Base-by-base conservation (phyloP, 192 early-diverging fungal genomes). In the Backusella mclennaniae region DNA sequence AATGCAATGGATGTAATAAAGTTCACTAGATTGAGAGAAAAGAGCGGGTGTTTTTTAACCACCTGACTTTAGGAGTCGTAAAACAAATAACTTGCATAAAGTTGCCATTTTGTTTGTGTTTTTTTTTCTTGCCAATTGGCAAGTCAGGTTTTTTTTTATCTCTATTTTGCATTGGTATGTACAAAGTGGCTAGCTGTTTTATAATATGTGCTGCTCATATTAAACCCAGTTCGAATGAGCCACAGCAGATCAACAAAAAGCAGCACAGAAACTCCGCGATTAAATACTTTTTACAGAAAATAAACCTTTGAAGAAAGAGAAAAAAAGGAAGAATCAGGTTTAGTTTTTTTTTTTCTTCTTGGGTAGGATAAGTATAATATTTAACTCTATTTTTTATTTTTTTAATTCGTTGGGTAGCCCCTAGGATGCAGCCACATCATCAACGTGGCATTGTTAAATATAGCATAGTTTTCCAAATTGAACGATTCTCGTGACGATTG, bases 401-500 rank as follows among this genome's bases (percentile, higher is more conserved):
- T 63, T 29, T 63, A 63, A 63, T 63, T 63, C 23, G 56, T 63
- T 63, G 26, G 56, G 19, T 5, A 63, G 23, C 56, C 56, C 56
- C 56, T 63, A 63, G 1, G 0, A 63, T 63, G 56, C 56, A 63
- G 56, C 56, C 56, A 63, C 56, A 63, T 63, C 21, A 63, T 63
- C 23, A 63, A 63, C 56, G 56, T 63, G 56, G 56, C 56, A 63
- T 63, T 23, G 56, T 63, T 63, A 63, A 63, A 63, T 63, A 63
- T 63, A 63, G 56, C 26, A 23, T 63, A 26, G 23, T 23, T 63
- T 29, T 29, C 11, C 11, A 63, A 63, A 63, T 4, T 29, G 12
- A 63, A 63, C 8, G 26, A 26, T 21, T 29, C 56, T 63, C 56
- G 56, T 63, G 56, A 63, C 9, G 26, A 26, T 63, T 29, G 23